Percentiles rank a stretch among this genome's conserved stretches.
phyloP scores from a whole-genome alignment of 805 yeast genomes.

The Candida xiaguanensis region DNA sequence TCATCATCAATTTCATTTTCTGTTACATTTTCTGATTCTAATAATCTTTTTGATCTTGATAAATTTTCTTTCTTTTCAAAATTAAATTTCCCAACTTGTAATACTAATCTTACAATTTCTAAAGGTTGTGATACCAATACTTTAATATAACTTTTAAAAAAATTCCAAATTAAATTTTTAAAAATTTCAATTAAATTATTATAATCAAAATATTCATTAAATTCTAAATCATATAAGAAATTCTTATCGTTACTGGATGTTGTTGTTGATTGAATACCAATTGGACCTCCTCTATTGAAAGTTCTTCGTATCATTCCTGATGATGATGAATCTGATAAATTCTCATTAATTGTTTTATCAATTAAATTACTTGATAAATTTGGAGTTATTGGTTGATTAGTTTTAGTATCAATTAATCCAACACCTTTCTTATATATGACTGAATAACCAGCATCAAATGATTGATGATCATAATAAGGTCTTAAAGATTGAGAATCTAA shows the following conservation, averaged over 20 bases:
- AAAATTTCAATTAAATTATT: slow-evolving; percentile 55
- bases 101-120: slow-evolving; percentile 71
- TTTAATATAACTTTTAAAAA: slow-evolving; percentile 65
- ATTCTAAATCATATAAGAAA: slow-evolving; percentile 55
- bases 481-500: slow-evolving; percentile 31
- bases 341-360: slow-evolving; percentile 11
- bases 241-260: slow-evolving; percentile 32
- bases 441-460: slow-evolving; percentile 61
- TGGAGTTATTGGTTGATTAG: slow-evolving; percentile 31
- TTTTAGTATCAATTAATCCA: slow-evolving; percentile 52
- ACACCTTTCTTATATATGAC: slow-evolving; percentile 59
- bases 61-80: slow-evolving; percentile 13
- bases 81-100: slow-evolving; percentile 74
- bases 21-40: slow-evolving; percentile 11
- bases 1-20: background rate
- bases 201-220: slow-evolving; percentile 62
- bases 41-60: slow-evolving; percentile 12
- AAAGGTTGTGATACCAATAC: slow-evolving; percentile 80
- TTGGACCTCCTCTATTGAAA: slow-evolving; percentile 8
- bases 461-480: slow-evolving; percentile 69
- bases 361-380: slow-evolving; percentile 20
- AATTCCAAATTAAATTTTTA: slow-evolving; percentile 54
- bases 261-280: slow-evolving; percentile 4
- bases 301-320: slow-evolving; percentile 9
- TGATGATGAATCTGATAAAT: slow-evolving; percentile 4